Conservation (phyloP, 1,284 basidiomycete genomes). For the Rugosomyces carneus region DNA sequence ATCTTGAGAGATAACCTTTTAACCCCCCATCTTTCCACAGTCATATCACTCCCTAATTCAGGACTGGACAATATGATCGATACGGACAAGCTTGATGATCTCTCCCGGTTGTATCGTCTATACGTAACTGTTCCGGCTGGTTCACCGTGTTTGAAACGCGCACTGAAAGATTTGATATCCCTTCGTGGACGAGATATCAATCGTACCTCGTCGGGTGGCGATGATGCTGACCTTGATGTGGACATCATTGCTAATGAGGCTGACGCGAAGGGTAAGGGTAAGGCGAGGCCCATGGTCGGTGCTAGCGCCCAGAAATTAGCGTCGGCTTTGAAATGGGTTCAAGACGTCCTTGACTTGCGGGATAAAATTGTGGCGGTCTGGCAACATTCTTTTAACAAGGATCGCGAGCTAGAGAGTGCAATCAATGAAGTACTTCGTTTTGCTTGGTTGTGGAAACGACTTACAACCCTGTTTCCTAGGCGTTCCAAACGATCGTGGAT, state of each 20-base stretch:
- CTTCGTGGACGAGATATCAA: constrained; percentile 83
- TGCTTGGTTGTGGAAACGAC: neutral
- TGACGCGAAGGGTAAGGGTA: constrained; percentile 50
- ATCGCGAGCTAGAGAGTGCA: constrained; percentile 78
- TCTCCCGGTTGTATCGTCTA: constrained; percentile 78
- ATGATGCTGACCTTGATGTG: constrained; percentile 27
- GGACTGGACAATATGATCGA: constrained; percentile 91
- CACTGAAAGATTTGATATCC: constrained; percentile 73
- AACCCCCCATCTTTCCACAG: constrained; percentile 66
- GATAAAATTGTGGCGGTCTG: constrained; percentile 85
- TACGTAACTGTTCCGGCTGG: constrained; percentile 72
- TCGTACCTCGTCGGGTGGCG: constrained; percentile 35
- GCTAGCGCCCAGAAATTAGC: constrained; percentile 41
- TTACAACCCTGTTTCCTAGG: constrained; percentile 39
- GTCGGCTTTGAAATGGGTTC: constrained; percentile 88
- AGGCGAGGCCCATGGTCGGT: constrained; percentile 35
- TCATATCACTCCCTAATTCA: constrained; percentile 80
- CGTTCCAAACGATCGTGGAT: constrained; percentile 93
- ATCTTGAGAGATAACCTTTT: constrained; percentile 81
- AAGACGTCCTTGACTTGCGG: constrained; percentile 87
- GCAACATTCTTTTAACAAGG: constrained; percentile 63
- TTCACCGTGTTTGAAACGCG: constrained; percentile 57
- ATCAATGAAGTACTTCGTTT: constrained; percentile 70
- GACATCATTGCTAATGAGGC: constrained; percentile 27
- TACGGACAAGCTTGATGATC: constrained; percentile 69